Base-by-base conservation (phyloP, 805 yeast species). In the Metschnikowia cubensis region DNA sequence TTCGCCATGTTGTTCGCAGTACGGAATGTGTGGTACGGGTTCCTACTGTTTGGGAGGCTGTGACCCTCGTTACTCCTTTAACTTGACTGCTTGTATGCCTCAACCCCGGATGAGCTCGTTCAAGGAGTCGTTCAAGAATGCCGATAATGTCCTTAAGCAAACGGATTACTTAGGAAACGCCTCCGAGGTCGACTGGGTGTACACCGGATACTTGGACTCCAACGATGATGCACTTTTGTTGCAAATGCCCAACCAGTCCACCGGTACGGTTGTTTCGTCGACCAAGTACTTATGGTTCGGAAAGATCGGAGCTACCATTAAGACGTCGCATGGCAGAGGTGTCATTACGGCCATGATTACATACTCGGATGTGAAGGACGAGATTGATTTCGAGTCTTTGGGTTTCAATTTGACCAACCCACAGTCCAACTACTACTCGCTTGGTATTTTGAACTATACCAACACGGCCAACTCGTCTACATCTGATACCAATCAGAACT, bases 201-300 rank as follows among this genome's bases (percentile, higher is more conserved):
- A 82, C 70, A 68, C 83, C 10, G 91, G 91, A 22, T 73, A 81
- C 55, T 64, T 80, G 40, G 80, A 76, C 60, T 50, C 55, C 15
- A 57, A 63, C 54, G 83, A 82, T 55, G 81, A 78, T 55, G 76
- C 83, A 11, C 68, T 86, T 33, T 65, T 89, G 54, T 45, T 74
- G 44, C 87, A 91, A 49, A 87, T 91, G 96, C 94, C 92, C 32
- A 77, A 85, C 52, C 63, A 81, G 46, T 69, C 89, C 17, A 72
- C 80, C 44, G 96, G 97, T 64, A 80, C 96, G 11, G 91, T 89
- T 45, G 63, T 90, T 22, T 85, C 95, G 0, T 84, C 95, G 2
- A 81, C 95, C 4, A 77, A 81, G 61, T 88, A 80, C 69, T 69
- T 91, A 49, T 91, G 96, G 96, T 90, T 87, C 69, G 97, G 97